phyloP scores from a whole-genome alignment of 2,329 filamentous ascomycete genomes.

The Penicillium sp. region DNA sequence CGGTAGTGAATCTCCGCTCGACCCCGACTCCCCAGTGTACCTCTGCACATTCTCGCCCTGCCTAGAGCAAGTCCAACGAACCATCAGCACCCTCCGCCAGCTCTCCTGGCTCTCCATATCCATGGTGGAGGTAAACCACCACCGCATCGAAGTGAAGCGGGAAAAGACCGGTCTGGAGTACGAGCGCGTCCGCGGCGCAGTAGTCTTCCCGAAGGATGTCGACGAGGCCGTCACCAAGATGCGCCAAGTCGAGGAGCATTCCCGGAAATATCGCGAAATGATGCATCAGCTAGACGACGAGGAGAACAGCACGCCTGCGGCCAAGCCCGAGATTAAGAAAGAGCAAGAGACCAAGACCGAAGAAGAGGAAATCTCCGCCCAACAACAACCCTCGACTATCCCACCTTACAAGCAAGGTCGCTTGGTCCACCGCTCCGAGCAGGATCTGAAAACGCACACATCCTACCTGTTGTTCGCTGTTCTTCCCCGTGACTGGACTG shows the following conservation, averaged over 20 bases:
- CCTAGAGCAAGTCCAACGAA: conserved; percentile 88
- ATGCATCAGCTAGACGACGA: no score
- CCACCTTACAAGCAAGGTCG: no score
- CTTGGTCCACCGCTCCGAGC: conserved; percentile 70
- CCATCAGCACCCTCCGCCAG: conserved; percentile 68
- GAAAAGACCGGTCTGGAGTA: conserved; percentile 67
- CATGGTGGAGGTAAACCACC: conserved; percentile 82
- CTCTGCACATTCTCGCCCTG: conserved; percentile 95
- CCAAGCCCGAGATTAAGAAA: no score
- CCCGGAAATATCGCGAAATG: no score
- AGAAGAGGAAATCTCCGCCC: no score
- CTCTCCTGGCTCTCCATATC: conserved; percentile 84
- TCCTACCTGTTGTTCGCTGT: conserved; percentile 93
- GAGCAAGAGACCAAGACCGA: no score
- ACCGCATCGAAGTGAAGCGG: conserved; percentile 68
- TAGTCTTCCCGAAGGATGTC: conserved; percentile 59
- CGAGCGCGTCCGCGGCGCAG: conserved; percentile 59
- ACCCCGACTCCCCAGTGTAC: conserved; percentile 62
- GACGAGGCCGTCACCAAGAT: conserved; percentile 68
- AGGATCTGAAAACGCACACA: conserved; percentile 89
- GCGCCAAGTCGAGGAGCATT: no score
- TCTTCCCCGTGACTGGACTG: conserved; percentile 73
- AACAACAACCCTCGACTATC: no score
- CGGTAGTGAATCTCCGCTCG: conserved; percentile 48
- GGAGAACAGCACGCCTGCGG: no score